Evolutionary conservation across 1,284 basidiomycete species (phyloP).

Genomic region (Trichosporon sp.): DNA sequence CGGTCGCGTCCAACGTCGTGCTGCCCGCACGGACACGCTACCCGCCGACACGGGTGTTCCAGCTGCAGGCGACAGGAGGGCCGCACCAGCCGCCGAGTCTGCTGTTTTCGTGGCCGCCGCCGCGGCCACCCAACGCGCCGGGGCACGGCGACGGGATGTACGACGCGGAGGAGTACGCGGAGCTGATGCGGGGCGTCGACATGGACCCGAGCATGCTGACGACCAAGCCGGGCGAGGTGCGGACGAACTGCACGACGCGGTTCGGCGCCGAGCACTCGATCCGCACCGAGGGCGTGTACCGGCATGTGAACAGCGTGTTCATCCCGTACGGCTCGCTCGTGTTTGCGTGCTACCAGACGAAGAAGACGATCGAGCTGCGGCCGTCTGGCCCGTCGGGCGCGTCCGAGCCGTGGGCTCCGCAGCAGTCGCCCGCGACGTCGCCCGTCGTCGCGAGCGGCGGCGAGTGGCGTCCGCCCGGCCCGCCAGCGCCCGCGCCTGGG

Average conservation of each 20-base stretch:
- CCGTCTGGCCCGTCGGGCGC: background rate
- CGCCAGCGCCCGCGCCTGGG: too few species aligned
- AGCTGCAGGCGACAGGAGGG: slow-evolving; percentile 37
- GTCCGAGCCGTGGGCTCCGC: background rate
- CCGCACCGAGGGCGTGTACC: slow-evolving; percentile 56
- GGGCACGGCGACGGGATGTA: slow-evolving; percentile 57
- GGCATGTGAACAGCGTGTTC: slow-evolving; percentile 79
- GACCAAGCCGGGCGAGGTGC: slow-evolving; percentile 58
- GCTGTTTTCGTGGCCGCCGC: slow-evolving; percentile 80
- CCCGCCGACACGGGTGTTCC: slow-evolving; percentile 47
- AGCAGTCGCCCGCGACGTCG: background rate
- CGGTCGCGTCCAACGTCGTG: slow-evolving; percentile 27
- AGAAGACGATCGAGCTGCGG: slow-evolving; percentile 56
- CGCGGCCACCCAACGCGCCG: slow-evolving; percentile 28
- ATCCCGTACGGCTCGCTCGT: slow-evolving; percentile 78
- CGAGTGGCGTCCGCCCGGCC: slow-evolving; percentile 1
- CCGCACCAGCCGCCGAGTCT: slow-evolving; percentile 47
- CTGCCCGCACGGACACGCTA: slow-evolving; percentile 27
- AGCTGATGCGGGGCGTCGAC: slow-evolving; percentile 72
- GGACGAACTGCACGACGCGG: slow-evolving; percentile 88
- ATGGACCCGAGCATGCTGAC: slow-evolving; percentile 55
- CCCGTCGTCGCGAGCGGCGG: background rate
- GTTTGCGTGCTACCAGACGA: slow-evolving; percentile 52
- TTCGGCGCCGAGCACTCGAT: slow-evolving; percentile 76
- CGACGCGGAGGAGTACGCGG: slow-evolving; percentile 73